Conservation (phyloP, 495 filamentous ascomycete species). For the Annulohypoxylon bovei region DNA sequence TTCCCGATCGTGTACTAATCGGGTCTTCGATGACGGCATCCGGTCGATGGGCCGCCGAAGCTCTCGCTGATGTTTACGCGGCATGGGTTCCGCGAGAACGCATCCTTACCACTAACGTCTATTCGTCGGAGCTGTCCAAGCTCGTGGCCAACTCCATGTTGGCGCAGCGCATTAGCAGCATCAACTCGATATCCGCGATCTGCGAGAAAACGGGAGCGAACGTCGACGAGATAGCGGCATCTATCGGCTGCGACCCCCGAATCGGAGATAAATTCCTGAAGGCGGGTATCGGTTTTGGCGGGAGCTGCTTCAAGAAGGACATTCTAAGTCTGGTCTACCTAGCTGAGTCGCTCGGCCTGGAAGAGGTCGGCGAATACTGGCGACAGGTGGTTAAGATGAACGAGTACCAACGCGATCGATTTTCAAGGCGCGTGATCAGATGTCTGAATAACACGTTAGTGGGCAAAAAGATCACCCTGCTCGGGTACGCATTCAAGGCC, state of each 20-base stretch:
- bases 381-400: conserved; percentile 76
- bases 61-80: conserved; percentile 71
- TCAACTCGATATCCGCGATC: conserved; percentile 82
- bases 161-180: conserved; percentile 84
- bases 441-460: conserved; percentile 75
- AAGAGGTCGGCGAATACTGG: conserved; percentile 84
- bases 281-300: conserved; percentile 81
- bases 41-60: conserved; percentile 69
- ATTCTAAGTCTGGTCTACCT: conserved; percentile 80
- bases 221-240: conserved; percentile 74
- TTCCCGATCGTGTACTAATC: conserved; percentile 82
- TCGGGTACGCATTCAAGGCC: conserved; percentile 87
- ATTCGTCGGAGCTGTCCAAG: conserved; percentile 84
- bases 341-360: conserved; percentile 72
- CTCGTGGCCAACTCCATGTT: conserved; percentile 84
- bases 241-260: conserved; percentile 75
- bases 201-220: conserved; percentile 83
- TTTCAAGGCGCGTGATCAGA: conserved; percentile 68
- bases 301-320: conserved; percentile 86
- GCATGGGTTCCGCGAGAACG: conserved; percentile 73
- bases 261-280: conserved; percentile 81
- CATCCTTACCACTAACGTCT: conserved; percentile 78
- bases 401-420: conserved; percentile 77
- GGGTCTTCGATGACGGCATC: conserved; percentile 68
- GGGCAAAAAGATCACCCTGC: conserved; percentile 75